These are phyloP conservation scores for Geotrichum carabidarum DNA, from an alignment of 1,139 yeast species.

Conservation along the genomic window DNA sequence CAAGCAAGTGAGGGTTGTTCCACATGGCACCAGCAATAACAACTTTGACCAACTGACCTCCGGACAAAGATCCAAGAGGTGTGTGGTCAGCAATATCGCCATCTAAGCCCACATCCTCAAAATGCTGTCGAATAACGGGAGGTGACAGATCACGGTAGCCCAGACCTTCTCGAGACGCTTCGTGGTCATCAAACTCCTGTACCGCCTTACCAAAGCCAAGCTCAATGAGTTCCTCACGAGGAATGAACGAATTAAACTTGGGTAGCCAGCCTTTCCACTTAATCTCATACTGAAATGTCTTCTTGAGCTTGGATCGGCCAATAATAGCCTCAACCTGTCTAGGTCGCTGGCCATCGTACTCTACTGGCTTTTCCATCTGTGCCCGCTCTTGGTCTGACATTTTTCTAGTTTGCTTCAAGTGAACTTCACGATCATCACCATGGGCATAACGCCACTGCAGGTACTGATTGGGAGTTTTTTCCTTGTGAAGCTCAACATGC, in stretches of 20 bases:
- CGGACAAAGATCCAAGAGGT: constrained; percentile 92
- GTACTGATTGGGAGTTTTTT: constrained; percentile 95
- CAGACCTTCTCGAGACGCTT: constrained; percentile 96
- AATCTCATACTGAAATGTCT: constrained; percentile 92
- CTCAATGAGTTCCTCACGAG: constrained; percentile 71
- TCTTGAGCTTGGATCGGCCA: constrained; percentile 95
- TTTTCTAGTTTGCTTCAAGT: constrained; percentile 87
- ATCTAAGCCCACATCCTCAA: constrained; percentile 94
- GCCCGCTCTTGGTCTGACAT: constrained; percentile 77
- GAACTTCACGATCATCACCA: constrained; percentile 97
- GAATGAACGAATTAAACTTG: constrained; percentile 88
- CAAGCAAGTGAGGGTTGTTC: constrained; percentile 98
- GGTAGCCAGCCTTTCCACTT: constrained; percentile 95
- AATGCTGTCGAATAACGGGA: constrained; percentile 88
- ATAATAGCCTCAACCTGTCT: constrained; percentile 88
- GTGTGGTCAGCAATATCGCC: constrained; percentile 98
- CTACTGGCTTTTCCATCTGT: constrained; percentile 72
- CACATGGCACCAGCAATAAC: constrained; percentile 99
- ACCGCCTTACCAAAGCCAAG: constrained; percentile 83
- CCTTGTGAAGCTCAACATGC: constrained; percentile 95
- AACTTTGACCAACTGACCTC: constrained; percentile 96
- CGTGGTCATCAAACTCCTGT: constrained; percentile 95
- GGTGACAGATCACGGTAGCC: constrained; percentile 94
- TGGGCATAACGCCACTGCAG: constrained; percentile 97
- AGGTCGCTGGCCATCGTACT: constrained; percentile 84